Conservation (phyloP, 2,329 filamentous ascomycete genomes). For the Aspergillus viridinutans region DNA sequence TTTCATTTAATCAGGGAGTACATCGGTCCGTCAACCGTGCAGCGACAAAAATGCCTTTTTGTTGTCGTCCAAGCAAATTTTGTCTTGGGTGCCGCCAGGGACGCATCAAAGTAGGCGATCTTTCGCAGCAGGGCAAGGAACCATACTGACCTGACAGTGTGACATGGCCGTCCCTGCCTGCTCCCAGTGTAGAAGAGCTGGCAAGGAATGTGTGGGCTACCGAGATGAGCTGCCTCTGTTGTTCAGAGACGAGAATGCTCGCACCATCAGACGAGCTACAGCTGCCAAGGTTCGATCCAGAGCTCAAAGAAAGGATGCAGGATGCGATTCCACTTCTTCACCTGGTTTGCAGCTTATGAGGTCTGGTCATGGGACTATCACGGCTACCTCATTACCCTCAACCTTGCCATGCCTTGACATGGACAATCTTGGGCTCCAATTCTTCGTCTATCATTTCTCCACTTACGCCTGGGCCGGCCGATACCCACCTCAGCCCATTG, state of each 20-base stretch:
- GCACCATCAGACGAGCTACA: slow-evolving; percentile 17
- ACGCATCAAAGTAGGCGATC: slow-evolving; percentile 19
- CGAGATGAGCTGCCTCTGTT: slow-evolving; percentile 24
- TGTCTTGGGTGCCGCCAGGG: slow-evolving; percentile 23
- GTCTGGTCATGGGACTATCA: background rate
- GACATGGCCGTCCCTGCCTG: slow-evolving; percentile 25
- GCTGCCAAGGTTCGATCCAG: slow-evolving; percentile 13
- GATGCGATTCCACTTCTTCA: background rate
- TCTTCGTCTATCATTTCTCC: slow-evolving; percentile 21
- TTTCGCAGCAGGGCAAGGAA: background rate
- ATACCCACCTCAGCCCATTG: background rate
- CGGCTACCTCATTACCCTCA: background rate
- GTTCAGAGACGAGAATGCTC: slow-evolving; percentile 29
- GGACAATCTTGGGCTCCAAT: slow-evolving; percentile 19
- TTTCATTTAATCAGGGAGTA: too few species aligned
- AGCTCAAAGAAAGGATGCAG: slow-evolving; percentile 4
- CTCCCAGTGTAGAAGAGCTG: slow-evolving; percentile 29
- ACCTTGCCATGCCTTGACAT: slow-evolving; percentile 1
- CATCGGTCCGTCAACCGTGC: background rate
- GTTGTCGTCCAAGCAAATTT: slow-evolving; percentile 21
- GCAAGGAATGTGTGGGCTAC: slow-evolving; percentile 28
- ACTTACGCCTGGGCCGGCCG: slow-evolving; percentile 3
- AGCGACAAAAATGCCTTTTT: slow-evolving; percentile 19
- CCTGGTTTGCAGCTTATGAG: background rate
- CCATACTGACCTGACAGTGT: slow-evolving; percentile 19